Conservation (phyloP, 371 early-diverging fungal genomes). For the Gilbertella persicaria region DNA sequence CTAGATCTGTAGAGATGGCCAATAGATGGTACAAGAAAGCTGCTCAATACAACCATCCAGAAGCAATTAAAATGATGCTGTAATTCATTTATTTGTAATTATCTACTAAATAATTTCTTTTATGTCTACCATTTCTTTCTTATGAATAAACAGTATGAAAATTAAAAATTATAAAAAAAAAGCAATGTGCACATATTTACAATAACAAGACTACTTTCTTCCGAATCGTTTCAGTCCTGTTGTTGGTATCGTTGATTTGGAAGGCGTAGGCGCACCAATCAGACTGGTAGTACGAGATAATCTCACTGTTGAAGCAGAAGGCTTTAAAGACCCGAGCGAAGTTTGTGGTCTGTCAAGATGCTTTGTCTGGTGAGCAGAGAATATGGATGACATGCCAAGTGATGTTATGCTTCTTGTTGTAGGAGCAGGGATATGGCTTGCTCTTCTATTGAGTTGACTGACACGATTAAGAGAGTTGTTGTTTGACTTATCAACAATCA, state of each 20-base stretch:
- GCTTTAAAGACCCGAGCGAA: background rate
- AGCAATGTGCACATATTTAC: background rate
- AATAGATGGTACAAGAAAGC: constrained; percentile 25
- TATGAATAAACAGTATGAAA: background rate
- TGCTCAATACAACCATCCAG: constrained; percentile 21
- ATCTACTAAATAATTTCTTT: background rate
- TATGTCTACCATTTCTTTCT: background rate
- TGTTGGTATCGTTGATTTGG: constrained; percentile 7
- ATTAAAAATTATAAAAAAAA: background rate
- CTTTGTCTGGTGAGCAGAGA: constrained; percentile 5
- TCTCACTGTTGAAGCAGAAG: constrained; percentile 1
- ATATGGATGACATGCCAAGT: constrained; percentile 18
- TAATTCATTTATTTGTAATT: background rate
- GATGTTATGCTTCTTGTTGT: constrained; percentile 18
- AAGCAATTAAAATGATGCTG: constrained; percentile 10
- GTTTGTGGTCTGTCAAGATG: constrained; percentile 4
- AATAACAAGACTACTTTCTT: background rate
- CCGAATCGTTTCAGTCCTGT: no score
- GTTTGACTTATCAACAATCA: background rate
- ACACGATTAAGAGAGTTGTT: constrained; percentile 8
- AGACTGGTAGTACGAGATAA: background rate
- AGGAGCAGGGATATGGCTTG: constrained; percentile 26
- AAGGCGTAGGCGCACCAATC: background rate
- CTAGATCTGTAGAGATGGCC: constrained; percentile 18
- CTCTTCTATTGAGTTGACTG: constrained; percentile 11